A percentile compares a stretch with the other conserved stretches of the same genome.
Evolutionary conservation across 2,329 filamentous ascomycete genomes (phyloP).

Genomic region (Colletotrichum cordylinicola): DNA sequence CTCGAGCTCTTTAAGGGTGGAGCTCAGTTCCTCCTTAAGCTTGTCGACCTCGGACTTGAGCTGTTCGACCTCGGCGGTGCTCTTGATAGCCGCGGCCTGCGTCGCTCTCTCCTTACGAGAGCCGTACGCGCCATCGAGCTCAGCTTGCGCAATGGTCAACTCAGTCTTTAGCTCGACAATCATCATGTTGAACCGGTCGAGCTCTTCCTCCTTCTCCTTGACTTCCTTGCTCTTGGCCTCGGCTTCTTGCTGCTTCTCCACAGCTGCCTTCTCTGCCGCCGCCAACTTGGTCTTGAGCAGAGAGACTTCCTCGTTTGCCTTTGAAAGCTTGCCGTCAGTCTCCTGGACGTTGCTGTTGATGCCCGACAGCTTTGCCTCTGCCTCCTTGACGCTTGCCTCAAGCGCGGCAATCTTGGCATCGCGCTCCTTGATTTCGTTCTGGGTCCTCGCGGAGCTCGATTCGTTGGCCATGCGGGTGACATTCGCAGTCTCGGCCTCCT

Average conservation of each 20-base stretch:
- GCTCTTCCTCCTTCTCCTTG: conserved; percentile 55
- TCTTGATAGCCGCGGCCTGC: conserved; percentile 61
- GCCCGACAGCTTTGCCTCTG: conserved; percentile 35
- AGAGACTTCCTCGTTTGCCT: conserved; percentile 47
- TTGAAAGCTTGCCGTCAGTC: conserved; percentile 35
- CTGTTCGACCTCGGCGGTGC: conserved; percentile 48
- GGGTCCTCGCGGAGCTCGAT: conserved; percentile 23
- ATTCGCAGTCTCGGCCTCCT: conserved; percentile 49
- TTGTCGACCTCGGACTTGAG: conserved; percentile 54
- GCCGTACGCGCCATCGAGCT: conserved; percentile 67
- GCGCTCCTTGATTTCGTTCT: conserved; percentile 43
- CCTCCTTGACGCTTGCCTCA: conserved; percentile 43
- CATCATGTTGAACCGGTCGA: conserved; percentile 56
- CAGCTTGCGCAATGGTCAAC: conserved; percentile 64
- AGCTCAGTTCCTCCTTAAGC: conserved; percentile 56
- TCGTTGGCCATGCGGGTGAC: conserved; percentile 24
- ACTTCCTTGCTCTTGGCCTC: conserved; percentile 40
- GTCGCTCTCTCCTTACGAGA: conserved; percentile 62
- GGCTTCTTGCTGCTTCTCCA: conserved; percentile 48
- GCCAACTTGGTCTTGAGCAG: conserved; percentile 41
- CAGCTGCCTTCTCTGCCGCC: conserved; percentile 29
- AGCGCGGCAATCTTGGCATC: conserved; percentile 45
- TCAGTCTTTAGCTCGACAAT: conserved; percentile 67
- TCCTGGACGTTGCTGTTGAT: conserved; percentile 33
- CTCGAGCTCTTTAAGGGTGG: conserved; percentile 58